Conservation (phyloP, 2,329 filamentous ascomycete species). For the Paramyrothecium sp. region DNA sequence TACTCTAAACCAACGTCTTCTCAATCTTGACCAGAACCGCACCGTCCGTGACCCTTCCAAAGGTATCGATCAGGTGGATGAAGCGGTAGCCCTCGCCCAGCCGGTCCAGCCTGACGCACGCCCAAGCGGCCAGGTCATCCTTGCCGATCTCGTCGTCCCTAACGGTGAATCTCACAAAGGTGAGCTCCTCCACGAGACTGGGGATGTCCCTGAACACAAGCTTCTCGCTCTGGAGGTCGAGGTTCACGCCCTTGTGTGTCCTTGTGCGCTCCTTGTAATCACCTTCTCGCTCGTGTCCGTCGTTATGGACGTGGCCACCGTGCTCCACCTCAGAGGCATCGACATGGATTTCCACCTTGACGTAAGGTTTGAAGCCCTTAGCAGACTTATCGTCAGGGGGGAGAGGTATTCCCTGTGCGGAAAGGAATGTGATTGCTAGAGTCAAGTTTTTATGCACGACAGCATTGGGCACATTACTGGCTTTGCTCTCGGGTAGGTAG, state of each 20-base stretch:
- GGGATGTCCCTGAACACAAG: conserved; percentile 55
- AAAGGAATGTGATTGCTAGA: conserved; percentile 71
- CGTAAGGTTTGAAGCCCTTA: conserved; percentile 70
- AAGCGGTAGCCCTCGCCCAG: conserved; percentile 74
- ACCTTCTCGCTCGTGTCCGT: conserved; percentile 37
- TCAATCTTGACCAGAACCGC: conserved; percentile 71
- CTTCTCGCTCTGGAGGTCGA: conserved; percentile 60
- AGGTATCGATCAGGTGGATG: conserved; percentile 70
- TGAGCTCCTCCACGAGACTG: conserved; percentile 65
- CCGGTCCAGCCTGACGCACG: conserved; percentile 81
- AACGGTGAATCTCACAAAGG: conserved; percentile 79
- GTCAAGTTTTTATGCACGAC: conserved; percentile 60
- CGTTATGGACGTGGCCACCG: conserved; percentile 34
- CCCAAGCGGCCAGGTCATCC: conserved; percentile 83
- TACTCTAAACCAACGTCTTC: conserved; percentile 46
- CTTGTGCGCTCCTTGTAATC: conserved; percentile 60
- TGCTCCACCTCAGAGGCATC: conserved; percentile 57
- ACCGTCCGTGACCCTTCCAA: conserved; percentile 65
- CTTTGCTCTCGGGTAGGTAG: conserved; percentile 24
- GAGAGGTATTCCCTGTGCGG: conserved; percentile 73
- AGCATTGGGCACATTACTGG: conserved; percentile 17
- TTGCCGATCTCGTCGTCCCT: conserved; percentile 80
- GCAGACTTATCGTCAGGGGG: conserved; percentile 49
- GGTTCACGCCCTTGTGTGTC: conserved; percentile 55
- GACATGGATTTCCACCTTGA: conserved; percentile 82